Conservation (phyloP, 305 asterid genomes). For the Caryopteris hybrid region DNA sequence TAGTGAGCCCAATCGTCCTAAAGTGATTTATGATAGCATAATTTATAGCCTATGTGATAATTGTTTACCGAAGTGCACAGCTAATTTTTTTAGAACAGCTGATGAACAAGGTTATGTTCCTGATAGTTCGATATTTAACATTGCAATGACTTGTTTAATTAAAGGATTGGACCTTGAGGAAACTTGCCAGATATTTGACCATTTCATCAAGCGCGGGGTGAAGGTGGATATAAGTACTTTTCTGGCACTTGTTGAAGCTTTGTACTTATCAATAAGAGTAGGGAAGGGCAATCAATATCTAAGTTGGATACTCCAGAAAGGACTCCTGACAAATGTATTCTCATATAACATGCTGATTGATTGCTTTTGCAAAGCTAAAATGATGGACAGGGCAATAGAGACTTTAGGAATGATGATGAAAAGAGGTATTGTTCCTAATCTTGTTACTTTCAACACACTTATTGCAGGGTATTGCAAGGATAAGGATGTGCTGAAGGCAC, state of each 20-base stretch:
- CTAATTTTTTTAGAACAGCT: slow-evolving; percentile 45
- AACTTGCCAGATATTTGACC: slow-evolving; percentile 55
- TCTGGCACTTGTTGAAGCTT: slow-evolving; percentile 54
- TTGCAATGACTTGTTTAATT: slow-evolving; percentile 55
- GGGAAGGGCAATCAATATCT: slow-evolving; percentile 55
- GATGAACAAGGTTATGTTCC: slow-evolving; percentile 59
- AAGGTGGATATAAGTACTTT: slow-evolving; percentile 50
- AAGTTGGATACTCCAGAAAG: slow-evolving; percentile 41
- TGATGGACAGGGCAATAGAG: slow-evolving; percentile 58
- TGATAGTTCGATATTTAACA: slow-evolving; percentile 51
- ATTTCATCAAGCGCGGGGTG: slow-evolving; percentile 39
- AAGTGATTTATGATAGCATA: slow-evolving; percentile 56
- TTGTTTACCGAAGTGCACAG: slow-evolving; percentile 45
- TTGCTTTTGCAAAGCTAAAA: slow-evolving; percentile 74
- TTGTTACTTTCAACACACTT: slow-evolving; percentile 78
- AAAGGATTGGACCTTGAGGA: slow-evolving; percentile 64
- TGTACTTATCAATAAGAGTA: slow-evolving; percentile 51
- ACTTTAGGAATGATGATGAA: slow-evolving; percentile 50
- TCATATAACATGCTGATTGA: slow-evolving; percentile 74
- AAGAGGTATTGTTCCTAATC: slow-evolving; percentile 54
- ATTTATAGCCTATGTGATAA: slow-evolving; percentile 49
- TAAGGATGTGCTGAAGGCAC: slow-evolving; percentile 47
- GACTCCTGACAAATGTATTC: slow-evolving; percentile 45
- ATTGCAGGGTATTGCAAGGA: slow-evolving; percentile 65
- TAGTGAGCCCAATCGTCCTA: slow-evolving; percentile 50